Conservation (phyloP, 2,329 filamentous ascomycete species). For the Ophiocordyceps camponoti-saundersi region DNA sequence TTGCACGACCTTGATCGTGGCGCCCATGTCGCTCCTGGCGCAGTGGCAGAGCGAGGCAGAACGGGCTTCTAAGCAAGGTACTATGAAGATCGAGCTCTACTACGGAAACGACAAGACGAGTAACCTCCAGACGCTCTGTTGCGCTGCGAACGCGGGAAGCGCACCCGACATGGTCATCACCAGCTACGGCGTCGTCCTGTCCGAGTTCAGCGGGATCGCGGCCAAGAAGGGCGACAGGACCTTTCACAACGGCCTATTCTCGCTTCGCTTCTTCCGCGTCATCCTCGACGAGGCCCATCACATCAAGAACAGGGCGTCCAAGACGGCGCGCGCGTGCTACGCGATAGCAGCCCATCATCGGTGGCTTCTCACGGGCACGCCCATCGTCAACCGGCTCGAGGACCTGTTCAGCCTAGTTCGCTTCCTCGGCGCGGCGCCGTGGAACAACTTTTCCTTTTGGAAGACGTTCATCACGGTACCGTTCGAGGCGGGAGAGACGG, state of each 20-base stretch:
- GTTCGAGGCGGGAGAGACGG: constrained; percentile 89
- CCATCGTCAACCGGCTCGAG: constrained; percentile 89
- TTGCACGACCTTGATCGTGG: constrained; percentile 85
- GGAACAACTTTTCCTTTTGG: constrained; percentile 99
- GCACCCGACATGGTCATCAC: constrained; percentile 89
- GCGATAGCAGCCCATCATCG: constrained; percentile 72
- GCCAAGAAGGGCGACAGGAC: constrained; percentile 48
- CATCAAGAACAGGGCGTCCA: constrained; percentile 81
- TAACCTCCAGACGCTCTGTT: constrained; percentile 67
- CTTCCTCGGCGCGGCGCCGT: constrained; percentile 87
- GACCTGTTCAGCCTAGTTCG: constrained; percentile 87
- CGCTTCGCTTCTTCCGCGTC: constrained; percentile 82
- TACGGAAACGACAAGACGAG: constrained; percentile 74
- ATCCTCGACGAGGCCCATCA: constrained; percentile 92
- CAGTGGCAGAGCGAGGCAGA: constrained; percentile 95
- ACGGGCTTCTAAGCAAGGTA: constrained; percentile 72
- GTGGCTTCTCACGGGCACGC: constrained; percentile 89
- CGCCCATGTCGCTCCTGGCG: constrained; percentile 87
- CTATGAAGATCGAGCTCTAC: constrained; percentile 73
- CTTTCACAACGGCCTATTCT: constrained; percentile 63
- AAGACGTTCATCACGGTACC: constrained; percentile 96
- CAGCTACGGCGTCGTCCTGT: constrained; percentile 81
- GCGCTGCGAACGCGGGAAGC: constrained; percentile 50
- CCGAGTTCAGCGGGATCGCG: constrained; percentile 61
- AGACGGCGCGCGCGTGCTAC: constrained; percentile 90